Base-by-base conservation (phyloP, 2,329 filamentous ascomycete species). In the Botrytis byssoidea region DNA sequence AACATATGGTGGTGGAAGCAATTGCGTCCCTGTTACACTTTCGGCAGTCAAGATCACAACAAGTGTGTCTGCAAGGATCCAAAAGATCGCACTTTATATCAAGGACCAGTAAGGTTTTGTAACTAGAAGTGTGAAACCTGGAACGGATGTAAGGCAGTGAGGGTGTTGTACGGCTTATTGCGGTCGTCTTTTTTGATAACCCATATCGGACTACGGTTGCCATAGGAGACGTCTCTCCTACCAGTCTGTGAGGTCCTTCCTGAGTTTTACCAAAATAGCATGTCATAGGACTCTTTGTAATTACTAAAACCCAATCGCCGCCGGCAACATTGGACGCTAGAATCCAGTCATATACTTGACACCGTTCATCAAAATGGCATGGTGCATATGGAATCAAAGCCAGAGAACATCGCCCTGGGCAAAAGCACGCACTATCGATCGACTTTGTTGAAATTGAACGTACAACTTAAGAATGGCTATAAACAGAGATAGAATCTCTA, bases 301-400 rank as follows among this genome's bases (percentile, higher is more conserved):
- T 73, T 64, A 48, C 70, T 70, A 18, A 72, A 74, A 46, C 42
- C n/a, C 22, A 44, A 75, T 60, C 60, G 48, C 14, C 71, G 64
- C 25, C 73, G 71, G 67, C 75, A 76, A 73, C 77, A 46, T 12
- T 78, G 72, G 63, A 79, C 78, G 14, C 51, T 79, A 1, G 72
- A 78, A 74, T 76, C 77, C 22, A 75, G 77, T 29, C 74, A 74
- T 75, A 71, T 74, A 64, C 76, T 78, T 48, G 37, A 37, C 40
- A 3, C 59, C n/a, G 65, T 80, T 48, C 77, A 80, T 74, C 7
- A 71, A 25, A 18, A n/a, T 20, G 74, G 74, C 25, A 74, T 79
- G 61, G 64, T 76, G 10, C 74, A 79, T 72, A 78, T 79, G 75
- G 77, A 79, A 74, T 66, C 78, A 37, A 37, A 79, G 65, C 75